phyloP scores from a whole-genome alignment of 768 basidiomycete species.

The Lactifluus pinguis region DNA sequence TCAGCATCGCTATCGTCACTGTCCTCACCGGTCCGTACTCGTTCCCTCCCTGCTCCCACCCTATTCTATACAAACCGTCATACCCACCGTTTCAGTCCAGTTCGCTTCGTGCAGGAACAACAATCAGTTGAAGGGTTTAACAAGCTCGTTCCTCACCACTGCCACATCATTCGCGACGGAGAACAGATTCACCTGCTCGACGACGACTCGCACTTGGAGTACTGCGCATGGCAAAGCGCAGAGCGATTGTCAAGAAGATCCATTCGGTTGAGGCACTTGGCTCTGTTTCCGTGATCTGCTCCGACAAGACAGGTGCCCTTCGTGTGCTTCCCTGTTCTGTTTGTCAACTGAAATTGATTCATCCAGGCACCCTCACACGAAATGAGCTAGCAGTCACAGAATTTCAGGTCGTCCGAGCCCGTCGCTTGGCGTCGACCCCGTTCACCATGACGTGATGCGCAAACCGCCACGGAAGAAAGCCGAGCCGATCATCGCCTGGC shows the following conservation, averaged over 20 bases:
- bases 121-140: conserved; percentile 91
- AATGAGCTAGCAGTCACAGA: conserved; percentile 95
- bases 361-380: conserved; percentile 76
- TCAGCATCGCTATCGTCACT: conserved; percentile 84
- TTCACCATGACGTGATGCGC: conserved; percentile 87
- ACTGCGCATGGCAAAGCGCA: too few relatives aligned
- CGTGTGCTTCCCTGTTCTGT: too few relatives aligned
- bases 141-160: conserved; percentile 95
- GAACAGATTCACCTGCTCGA: too few relatives aligned
- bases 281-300: too few relatives aligned
- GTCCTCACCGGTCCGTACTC: conserved; percentile 81
- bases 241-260: too few relatives aligned
- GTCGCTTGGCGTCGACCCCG: conserved; percentile 93
- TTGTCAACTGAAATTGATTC: background rate
- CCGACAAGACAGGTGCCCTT: too few relatives aligned
- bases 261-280: too few relatives aligned
- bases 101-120: conserved; percentile 93
- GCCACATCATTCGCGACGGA: too few relatives aligned
- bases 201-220: too few relatives aligned
- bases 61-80: background rate
- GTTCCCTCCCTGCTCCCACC: background rate
- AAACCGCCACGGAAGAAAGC: conserved; percentile 89
- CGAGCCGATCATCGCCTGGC: conserved; percentile 73
- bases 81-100: conserved; percentile 32
- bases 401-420: conserved; percentile 86